Conservation (phyloP, 345 rosid genomes). For the Sonneratia caseolaris region DNA sequence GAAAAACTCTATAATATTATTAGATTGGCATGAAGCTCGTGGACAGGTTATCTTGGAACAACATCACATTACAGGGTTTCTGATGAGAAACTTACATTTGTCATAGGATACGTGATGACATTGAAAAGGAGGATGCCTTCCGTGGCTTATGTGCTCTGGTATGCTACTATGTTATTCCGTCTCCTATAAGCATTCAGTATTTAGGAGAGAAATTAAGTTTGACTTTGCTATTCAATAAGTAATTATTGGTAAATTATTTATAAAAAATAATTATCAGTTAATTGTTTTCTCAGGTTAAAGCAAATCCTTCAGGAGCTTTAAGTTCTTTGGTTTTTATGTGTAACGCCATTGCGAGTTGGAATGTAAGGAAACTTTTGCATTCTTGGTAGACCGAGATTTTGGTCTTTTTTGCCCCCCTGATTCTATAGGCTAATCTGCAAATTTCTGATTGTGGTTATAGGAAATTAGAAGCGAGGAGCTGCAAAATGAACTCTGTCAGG, state of each 20-base stretch:
- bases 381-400: background rate
- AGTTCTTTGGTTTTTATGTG: conserved; percentile 80
- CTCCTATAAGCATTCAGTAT: background rate
- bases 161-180: conserved; percentile 9
- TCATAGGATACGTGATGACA: conserved; percentile 89
- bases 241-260: background rate
- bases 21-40: background rate
- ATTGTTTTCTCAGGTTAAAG: conserved; percentile 51
- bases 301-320: conserved; percentile 86
- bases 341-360: conserved; percentile 95
- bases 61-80: background rate
- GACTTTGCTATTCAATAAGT: background rate
- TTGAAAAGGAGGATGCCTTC: conserved; percentile 98
- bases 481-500: conserved; percentile 79
- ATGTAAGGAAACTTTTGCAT: conserved; percentile 38
- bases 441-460: conserved; percentile 21
- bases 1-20: background rate
- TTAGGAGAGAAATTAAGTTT: background rate
- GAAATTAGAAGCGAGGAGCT: conserved; percentile 84
- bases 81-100: background rate
- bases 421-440: background rate
- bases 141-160: conserved; percentile 97
- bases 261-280: background rate
- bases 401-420: background rate
- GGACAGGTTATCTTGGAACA: background rate